These are phyloP conservation scores for Bauhinia variegata DNA, from an alignment of 306 rosid genomes.

Conservation along the genomic window DNA sequence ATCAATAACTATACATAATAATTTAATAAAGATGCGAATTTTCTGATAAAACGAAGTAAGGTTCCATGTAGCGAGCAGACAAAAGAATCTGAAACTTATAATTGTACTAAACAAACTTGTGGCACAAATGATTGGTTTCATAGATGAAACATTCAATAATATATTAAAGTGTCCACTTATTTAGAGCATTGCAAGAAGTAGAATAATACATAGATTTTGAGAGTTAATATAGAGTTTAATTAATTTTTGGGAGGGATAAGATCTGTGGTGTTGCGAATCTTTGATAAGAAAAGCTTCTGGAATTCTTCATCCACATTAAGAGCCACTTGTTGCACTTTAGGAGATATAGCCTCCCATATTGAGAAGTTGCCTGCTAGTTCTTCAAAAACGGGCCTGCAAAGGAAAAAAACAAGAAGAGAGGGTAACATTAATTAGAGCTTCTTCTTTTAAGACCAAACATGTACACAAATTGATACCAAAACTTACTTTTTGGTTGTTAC, in stretches of 20 bases:
- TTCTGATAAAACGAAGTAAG: too few relatives aligned
- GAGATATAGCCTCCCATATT: slow-evolving; percentile 48
- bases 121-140: too few relatives aligned
- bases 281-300: slow-evolving; percentile 46
- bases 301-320: slow-evolving; percentile 52
- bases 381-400: slow-evolving; percentile 54
- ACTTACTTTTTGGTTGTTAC: slow-evolving; percentile 51
- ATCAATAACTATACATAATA: too few relatives aligned
- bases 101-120: too few relatives aligned
- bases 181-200: too few relatives aligned
- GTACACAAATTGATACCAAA: background rate
- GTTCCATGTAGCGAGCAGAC: too few relatives aligned
- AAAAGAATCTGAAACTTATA: too few relatives aligned
- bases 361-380: slow-evolving; percentile 55
- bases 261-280: slow-evolving; percentile 22
- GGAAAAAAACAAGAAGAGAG: background rate
- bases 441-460: background rate
- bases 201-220: background rate
- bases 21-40: too few relatives aligned
- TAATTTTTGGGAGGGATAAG: slow-evolving; percentile 20
- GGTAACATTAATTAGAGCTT: too few relatives aligned
- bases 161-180: too few relatives aligned
- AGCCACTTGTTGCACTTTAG: slow-evolving; percentile 45
- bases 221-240: background rate
- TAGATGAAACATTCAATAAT: too few relatives aligned